Conservation (phyloP, 75 land plant species). For the Azolla pinnata region DNA sequence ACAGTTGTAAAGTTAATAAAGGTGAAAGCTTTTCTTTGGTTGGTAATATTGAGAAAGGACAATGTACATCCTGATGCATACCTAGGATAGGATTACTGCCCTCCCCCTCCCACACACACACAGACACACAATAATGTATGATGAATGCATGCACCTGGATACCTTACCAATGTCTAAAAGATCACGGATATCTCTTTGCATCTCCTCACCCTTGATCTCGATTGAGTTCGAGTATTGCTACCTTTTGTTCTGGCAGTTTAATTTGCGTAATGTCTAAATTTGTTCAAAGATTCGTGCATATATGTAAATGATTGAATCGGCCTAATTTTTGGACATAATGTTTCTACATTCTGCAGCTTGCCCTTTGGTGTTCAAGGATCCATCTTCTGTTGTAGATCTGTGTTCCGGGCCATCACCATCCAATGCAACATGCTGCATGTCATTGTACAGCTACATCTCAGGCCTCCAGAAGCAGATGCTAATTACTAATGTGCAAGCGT, state of each 20-base stretch:
- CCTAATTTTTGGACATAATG: background rate
- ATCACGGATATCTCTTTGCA: too few species aligned
- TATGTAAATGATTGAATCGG: background rate
- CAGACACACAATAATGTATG: too few species aligned
- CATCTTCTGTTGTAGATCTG: constrained; percentile 53
- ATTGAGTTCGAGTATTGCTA: background rate
- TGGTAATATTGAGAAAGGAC: too few species aligned
- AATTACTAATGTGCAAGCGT: constrained; percentile 88
- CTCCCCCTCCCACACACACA: too few species aligned
- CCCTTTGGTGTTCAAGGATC: constrained; percentile 72
- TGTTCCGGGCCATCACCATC: constrained; percentile 55
- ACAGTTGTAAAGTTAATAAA: constrained; percentile 88
- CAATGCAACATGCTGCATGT: constrained; percentile 71
- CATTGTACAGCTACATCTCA: constrained; percentile 68
- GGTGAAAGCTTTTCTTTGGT: constrained; percentile 27
- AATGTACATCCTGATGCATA: too few species aligned
- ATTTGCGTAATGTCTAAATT: too few species aligned
- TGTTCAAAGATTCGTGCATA: background rate
- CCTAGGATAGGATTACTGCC: too few species aligned
- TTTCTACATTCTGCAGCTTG: constrained; percentile 47
- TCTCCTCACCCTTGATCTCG: too few species aligned
- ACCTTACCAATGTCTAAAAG: too few species aligned
- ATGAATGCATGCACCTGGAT: too few species aligned
- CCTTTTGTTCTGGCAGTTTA: background rate
- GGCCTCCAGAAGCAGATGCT: constrained; percentile 84